phyloP scores from a whole-genome alignment of 2,329 filamentous ascomycete species.

The Nemania sp. region DNA sequence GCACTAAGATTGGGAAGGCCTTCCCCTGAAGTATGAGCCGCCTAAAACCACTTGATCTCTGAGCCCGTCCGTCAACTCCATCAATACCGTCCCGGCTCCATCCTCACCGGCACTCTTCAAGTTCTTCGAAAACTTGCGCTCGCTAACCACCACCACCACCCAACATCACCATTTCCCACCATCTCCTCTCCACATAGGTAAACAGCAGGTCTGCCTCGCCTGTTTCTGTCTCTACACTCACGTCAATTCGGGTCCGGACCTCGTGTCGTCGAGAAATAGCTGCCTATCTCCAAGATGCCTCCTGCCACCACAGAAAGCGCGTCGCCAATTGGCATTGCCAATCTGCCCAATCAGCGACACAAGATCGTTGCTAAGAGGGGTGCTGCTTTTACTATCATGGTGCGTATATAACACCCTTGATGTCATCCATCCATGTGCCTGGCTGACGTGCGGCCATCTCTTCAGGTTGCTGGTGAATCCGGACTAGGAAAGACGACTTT shows the following conservation, averaged over 20 bases:
- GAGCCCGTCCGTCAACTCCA: slow-evolving; percentile 36
- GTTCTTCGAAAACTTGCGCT: slow-evolving; percentile 13
- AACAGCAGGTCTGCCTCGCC: not conserved
- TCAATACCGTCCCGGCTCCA: slow-evolving; percentile 34
- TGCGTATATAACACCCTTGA: slow-evolving; percentile 49
- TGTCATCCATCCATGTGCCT: not conserved
- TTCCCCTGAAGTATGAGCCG: slow-evolving; percentile 45
- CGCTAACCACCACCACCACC: not conserved
- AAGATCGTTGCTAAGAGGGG: slow-evolving; percentile 82
- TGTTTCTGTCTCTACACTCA: slow-evolving; percentile 14
- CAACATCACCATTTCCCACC: not conserved
- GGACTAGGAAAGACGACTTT: slow-evolving; percentile 99
- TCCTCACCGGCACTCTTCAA: slow-evolving; percentile 26
- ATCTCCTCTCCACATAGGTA: slow-evolving; percentile 3
- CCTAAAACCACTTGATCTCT: slow-evolving; percentile 21
- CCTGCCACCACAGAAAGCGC: slow-evolving; percentile 39
- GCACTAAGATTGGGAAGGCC: slow-evolving; percentile 38
- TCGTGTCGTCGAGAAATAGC: slow-evolving; percentile 18
- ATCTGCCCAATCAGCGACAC: slow-evolving; percentile 74
- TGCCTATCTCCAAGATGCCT: slow-evolving; percentile 55
- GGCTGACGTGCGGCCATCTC: slow-evolving; percentile 4
- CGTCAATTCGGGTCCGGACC: slow-evolving; percentile 21
- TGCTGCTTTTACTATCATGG: slow-evolving; percentile 99
- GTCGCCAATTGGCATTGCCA: slow-evolving; percentile 68
- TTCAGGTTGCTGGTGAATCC: slow-evolving; percentile 94